Evolutionary conservation across 441 rosid species (phyloP).

Genomic region (Eutrema salsugineum): DNA sequence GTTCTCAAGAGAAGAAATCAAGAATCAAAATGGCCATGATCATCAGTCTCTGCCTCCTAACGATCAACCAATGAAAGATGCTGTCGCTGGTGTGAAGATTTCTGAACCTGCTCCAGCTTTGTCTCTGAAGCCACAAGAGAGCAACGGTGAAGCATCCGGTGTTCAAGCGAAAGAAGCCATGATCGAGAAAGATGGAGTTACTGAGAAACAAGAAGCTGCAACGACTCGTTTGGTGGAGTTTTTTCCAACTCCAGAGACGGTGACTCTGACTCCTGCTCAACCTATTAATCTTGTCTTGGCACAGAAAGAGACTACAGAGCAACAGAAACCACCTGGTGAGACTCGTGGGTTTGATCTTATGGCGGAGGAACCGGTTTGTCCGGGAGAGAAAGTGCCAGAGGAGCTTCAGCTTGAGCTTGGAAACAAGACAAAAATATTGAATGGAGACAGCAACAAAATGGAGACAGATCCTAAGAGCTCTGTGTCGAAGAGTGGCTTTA

Average conservation of each 20-base stretch:
- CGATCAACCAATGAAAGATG: conserved; percentile 26
- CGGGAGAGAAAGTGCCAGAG: conserved; percentile 26
- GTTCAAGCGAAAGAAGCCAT: conserved; percentile 12
- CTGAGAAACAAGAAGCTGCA: neutral
- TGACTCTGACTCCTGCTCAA: conserved; percentile 3
- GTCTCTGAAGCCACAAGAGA: conserved; percentile 19
- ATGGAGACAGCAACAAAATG: conserved; percentile 10
- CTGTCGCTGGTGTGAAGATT: conserved; percentile 15
- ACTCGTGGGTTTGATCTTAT: conserved; percentile 34
- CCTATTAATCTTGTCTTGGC: conserved; percentile 19
- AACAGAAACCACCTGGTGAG: conserved; percentile 18
- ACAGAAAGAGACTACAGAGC: conserved; percentile 17
- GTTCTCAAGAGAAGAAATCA: conserved; percentile 46
- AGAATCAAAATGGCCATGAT: conserved; percentile 28
- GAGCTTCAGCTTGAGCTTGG: conserved; percentile 36
- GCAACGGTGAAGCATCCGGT: neutral
- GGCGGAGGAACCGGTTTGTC: conserved; percentile 24
- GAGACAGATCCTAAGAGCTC: conserved; percentile 12
- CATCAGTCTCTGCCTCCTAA: neutral
- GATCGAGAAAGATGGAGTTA: conserved; percentile 23
- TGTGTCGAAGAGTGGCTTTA: conserved; percentile 26
- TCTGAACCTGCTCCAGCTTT: conserved; percentile 33
- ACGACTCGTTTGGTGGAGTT: conserved; percentile 31
- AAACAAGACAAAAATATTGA: conserved; percentile 18
- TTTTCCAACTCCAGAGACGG: conserved; percentile 29